A percentile compares a stretch with the other conserved stretches of the same genome.
Conservation (phyloP, 257 asterid species). For the Anisodus acutangulus region DNA sequence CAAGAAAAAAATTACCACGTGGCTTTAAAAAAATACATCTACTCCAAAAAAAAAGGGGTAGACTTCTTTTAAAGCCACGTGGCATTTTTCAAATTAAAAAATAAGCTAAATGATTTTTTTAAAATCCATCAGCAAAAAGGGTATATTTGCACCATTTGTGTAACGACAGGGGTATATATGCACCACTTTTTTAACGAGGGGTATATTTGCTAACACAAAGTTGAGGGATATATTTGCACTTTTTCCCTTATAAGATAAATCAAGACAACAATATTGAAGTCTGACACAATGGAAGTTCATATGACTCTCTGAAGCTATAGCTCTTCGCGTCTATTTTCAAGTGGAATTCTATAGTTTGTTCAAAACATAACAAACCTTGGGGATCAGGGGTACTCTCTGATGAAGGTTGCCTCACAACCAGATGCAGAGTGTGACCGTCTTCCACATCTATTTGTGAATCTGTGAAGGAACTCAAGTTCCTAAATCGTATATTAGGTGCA, state of each 20-base stretch:
- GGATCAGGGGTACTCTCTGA: constrained; percentile 57
- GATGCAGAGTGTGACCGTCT: constrained; percentile 96
- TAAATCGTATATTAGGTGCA: constrained; percentile 9
- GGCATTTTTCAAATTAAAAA: too few species aligned
- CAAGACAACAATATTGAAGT: background rate
- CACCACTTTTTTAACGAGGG: too few species aligned
- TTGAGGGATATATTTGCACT: too few species aligned
- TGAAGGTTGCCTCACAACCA: constrained; percentile 81
- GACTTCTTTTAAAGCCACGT: too few species aligned
- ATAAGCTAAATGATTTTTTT: too few species aligned
- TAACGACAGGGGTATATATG: too few species aligned
- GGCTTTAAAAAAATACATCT: too few species aligned
- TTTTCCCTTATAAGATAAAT: background rate
- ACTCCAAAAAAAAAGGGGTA: too few species aligned
- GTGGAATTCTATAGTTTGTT: background rate
- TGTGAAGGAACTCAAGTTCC: constrained; percentile 57
- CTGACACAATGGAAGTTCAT: constrained; percentile 17
- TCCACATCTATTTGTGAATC: constrained; percentile 70
- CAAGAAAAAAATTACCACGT: too few species aligned
- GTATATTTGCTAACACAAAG: too few species aligned
- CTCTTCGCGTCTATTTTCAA: background rate
- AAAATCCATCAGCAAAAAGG: too few species aligned
- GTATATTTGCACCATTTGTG: too few species aligned
- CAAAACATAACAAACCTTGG: constrained; percentile 30
- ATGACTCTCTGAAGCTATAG: background rate